Evolutionary conservation across 1,284 basidiomycete genomes (phyloP), one percentile per base, ranked within the genome.

Genomic region (Ustilago cynodontis): DNA sequence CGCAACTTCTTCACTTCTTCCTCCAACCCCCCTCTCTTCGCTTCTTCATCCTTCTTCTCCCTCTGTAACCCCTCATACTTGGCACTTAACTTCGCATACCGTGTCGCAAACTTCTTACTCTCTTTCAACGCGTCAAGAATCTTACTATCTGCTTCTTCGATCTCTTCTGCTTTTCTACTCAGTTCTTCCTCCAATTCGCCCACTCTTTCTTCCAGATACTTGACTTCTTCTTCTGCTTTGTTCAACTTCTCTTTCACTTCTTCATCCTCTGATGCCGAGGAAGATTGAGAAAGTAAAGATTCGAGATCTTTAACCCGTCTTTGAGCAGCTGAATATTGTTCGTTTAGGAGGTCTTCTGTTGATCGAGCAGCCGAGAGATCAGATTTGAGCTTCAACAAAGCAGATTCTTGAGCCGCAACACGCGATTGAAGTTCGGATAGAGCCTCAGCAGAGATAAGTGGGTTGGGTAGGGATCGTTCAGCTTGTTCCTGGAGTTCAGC

Each of bases 91-190:
- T 71, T 66, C 29, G 33, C 65, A 31, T 71, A 70, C 10, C 77
- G 24, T 9, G 71, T 66, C 2, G 65, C 55, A 43, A 62, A 73
- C 57, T 76, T 78, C 47, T 82, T 83, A 43, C 70, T 68, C 37
- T 83, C 77, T 57, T 81, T 81, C 35, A 82, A 60, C 16, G 74
- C 77, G 2, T 63, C 65, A 1, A 83, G 59, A 26, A 82, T 79
- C 59, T 82, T 80, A n/a, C 55, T 55, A 45, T 84, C 82, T 1
- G 80, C 79, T 14, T 81, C 82, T 54, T 83, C 81, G 57, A 77
- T 71, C 26, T 84, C 82, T 13, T 72, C 70, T 3, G 82, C 82
- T 57, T 82, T 82, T 16, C 66, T 51, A 11, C 47, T 59, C 9
- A 84, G 65, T 39, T 83, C 80, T 13, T 57, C 31, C 58, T 83